phyloP scores from a whole-genome alignment of 208 protist genomes.

The Borovskyia barvae region DNA sequence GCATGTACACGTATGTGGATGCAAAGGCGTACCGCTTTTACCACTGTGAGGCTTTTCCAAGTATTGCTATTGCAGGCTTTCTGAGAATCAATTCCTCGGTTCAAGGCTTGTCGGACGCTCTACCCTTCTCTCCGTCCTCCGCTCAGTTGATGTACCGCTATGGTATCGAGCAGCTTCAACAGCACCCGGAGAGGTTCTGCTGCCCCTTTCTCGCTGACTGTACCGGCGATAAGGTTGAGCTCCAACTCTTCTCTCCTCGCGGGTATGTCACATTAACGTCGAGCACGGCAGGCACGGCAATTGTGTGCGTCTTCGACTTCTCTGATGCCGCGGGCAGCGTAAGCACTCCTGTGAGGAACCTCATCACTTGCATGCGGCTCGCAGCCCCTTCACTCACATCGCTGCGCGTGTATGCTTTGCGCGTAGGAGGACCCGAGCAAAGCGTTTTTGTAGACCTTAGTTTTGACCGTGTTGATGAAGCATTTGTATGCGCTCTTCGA shows the following conservation, averaged over 20 bases:
- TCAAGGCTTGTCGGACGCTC: conserved; percentile 5
- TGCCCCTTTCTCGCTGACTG: conserved; percentile 46
- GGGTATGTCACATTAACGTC: background rate
- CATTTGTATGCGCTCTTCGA: conserved; percentile 6
- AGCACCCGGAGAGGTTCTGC: conserved; percentile 26
- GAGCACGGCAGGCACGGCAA: background rate
- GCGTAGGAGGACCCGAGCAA: conserved; percentile 28
- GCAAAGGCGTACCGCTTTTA: conserved; percentile 95
- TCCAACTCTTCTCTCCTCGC: conserved; percentile 25
- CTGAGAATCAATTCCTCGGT: conserved; percentile 15
- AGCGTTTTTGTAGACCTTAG: conserved; percentile 37
- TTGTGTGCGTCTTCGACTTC: conserved; percentile 47
- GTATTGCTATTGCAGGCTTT: conserved; percentile 42
- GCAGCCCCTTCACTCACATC: conserved; percentile 27
- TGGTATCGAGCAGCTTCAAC: conserved; percentile 19
- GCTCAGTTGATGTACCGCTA: conserved; percentile 27
- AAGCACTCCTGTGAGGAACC: conserved; percentile 49
- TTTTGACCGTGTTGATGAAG: conserved; percentile 29
- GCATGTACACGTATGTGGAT: conserved; percentile 92
- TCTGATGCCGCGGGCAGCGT: conserved; percentile 26
- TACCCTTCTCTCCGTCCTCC: conserved; percentile 12
- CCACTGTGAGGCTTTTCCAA: conserved; percentile 94
- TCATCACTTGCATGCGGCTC: conserved; percentile 59
- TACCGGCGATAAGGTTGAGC: conserved; percentile 3
- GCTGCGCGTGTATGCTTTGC: conserved; percentile 47